Evolutionary conservation across 257 asterid species (phyloP).

Genomic region (Primulina huaijiensis): DNA sequence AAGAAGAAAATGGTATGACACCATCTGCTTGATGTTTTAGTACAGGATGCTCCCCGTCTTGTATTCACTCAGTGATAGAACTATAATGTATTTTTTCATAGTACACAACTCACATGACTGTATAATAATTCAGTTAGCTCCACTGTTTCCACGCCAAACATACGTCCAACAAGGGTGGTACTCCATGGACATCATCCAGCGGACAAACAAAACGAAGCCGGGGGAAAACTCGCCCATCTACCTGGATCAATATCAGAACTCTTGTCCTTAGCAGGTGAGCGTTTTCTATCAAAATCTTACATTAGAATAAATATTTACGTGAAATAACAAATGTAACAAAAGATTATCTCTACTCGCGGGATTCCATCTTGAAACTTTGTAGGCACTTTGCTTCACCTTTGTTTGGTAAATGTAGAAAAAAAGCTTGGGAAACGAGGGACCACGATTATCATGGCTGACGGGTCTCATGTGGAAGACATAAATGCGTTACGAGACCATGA

Average conservation of each 20-base stretch:
- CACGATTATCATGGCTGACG: slow-evolving; percentile 58
- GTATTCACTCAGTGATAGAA: neutral
- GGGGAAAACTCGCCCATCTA: slow-evolving; percentile 76
- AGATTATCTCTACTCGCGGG: neutral
- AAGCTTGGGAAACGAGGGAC: slow-evolving; percentile 65
- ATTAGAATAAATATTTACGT: too few relatives aligned
- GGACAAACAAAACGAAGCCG: slow-evolving; percentile 44
- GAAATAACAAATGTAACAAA: slow-evolving; percentile 4
- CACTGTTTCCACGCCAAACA: slow-evolving; percentile 26
- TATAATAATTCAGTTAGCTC: slow-evolving; percentile 42
- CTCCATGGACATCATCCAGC: slow-evolving; percentile 88
- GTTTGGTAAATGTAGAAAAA: slow-evolving; percentile 50
- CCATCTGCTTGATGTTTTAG: slow-evolving; percentile 16
- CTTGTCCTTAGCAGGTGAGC: slow-evolving; percentile 68
- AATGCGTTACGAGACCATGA: slow-evolving; percentile 71
- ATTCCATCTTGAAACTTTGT: neutral
- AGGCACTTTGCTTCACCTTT: neutral
- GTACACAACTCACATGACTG: slow-evolving; percentile 13
- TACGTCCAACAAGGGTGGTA: slow-evolving; percentile 55
- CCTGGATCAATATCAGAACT: slow-evolving; percentile 71
- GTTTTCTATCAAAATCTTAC: neutral
- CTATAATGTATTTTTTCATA: slow-evolving; percentile 7
- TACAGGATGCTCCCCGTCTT: neutral
- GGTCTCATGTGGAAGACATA: slow-evolving; percentile 69
- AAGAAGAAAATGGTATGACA: slow-evolving; percentile 47